phyloP scores from a whole-genome alignment of 2,329 filamentous ascomycete species.

The Lachnellula cervina region DNA sequence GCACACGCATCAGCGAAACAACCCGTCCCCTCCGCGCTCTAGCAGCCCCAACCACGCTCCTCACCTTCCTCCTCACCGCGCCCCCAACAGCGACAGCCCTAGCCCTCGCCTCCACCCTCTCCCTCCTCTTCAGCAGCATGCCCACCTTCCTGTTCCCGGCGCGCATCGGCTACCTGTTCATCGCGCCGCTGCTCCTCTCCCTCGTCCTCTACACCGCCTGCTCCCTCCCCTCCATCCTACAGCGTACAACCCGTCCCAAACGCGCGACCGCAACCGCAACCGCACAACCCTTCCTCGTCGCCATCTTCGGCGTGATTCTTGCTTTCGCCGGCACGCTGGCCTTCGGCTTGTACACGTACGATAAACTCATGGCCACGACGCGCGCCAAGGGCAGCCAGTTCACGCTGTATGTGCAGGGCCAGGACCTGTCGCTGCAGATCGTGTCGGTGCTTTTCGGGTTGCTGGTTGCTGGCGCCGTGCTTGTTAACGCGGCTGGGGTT shows the following conservation, averaged over 20 bases:
- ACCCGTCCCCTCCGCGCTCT: conserved; percentile 40
- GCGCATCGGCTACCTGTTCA: conserved; percentile 39
- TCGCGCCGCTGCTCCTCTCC: conserved; percentile 25
- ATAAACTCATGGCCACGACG: neutral
- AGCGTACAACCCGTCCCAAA: conserved; percentile 5
- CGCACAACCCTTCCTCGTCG: neutral
- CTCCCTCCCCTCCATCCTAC: conserved; percentile 7
- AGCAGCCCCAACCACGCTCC: conserved; percentile 44
- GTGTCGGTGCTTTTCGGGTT: conserved; percentile 19
- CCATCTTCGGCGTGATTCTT: conserved; percentile 12
- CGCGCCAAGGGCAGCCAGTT: conserved; percentile 6
- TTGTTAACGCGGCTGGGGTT: conserved; percentile 2
- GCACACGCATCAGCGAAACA: conserved; percentile 30
- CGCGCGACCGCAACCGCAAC: too few relatives aligned
- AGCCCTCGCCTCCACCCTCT: conserved; percentile 42
- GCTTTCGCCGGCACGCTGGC: conserved; percentile 14
- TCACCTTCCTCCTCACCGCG: conserved; percentile 42
- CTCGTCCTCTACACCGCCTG: conserved; percentile 13
- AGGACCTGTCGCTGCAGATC: conserved; percentile 13
- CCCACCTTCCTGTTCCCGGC: conserved; percentile 40
- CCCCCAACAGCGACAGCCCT: conserved; percentile 45
- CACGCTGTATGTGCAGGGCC: conserved; percentile 5
- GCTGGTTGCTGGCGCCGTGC: conserved; percentile 8
- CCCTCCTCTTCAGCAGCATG: conserved; percentile 42
- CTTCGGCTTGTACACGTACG: conserved; percentile 18